phyloP scores from a whole-genome alignment of 129 eudicot species.

The Chrysanthemum makinoi region DNA sequence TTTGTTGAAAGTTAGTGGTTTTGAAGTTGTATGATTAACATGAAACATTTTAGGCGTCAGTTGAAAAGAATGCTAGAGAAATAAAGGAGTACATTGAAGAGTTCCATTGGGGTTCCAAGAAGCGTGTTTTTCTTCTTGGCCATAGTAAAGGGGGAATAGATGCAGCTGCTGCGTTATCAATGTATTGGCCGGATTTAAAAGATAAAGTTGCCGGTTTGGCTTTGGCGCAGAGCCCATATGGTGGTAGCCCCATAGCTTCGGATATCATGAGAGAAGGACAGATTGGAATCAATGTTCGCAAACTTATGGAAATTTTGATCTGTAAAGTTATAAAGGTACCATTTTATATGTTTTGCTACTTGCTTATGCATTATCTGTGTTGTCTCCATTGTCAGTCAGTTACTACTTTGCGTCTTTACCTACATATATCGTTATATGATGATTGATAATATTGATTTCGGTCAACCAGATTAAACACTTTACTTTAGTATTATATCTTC shows the following conservation, averaged over 20 bases:
- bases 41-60: conserved; percentile 64
- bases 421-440: too few species aligned
- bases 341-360: background rate
- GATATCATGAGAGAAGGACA: conserved; percentile 91
- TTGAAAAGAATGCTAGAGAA: conserved; percentile 91
- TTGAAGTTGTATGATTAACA: conserved; percentile 18
- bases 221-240: conserved; percentile 93
- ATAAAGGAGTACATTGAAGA: conserved; percentile 88
- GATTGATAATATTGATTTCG: too few species aligned
- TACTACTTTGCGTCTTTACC: too few species aligned
- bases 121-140: conserved; percentile 88
- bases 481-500: too few species aligned
- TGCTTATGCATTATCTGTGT: background rate
- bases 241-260: conserved; percentile 97
- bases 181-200: conserved; percentile 88
- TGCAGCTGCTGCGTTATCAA: conserved; percentile 87
- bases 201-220: conserved; percentile 96
- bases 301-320: conserved; percentile 80
- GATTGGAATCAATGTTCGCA: conserved; percentile 84
- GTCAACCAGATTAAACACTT: too few species aligned
- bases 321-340: conserved; percentile 94
- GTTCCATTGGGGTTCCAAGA: conserved; percentile 87
- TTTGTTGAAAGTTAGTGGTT: conserved; percentile 2
- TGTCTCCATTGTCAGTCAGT: background rate
- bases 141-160: conserved; percentile 99